These are phyloP conservation scores for Nicotiana benthamiana DNA, from an alignment of 257 asterid species.

Conservation along the genomic window DNA sequence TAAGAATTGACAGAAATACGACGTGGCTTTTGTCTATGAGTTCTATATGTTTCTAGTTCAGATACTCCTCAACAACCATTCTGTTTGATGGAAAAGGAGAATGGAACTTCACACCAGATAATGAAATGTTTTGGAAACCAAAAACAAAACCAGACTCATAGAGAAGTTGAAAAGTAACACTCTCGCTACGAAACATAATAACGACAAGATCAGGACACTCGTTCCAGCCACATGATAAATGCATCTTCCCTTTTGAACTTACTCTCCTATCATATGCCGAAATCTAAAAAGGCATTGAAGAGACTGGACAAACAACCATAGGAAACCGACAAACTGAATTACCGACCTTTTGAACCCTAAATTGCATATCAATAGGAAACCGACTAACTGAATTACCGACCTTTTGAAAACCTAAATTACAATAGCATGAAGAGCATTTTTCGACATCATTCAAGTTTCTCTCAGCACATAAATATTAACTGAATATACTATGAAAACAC, in stretches of 20 bases:
- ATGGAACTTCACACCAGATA: background rate
- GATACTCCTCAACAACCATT: background rate
- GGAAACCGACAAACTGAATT: slow-evolving; percentile 14
- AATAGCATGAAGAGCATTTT: background rate
- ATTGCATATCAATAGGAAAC: background rate
- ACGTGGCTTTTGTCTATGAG: background rate
- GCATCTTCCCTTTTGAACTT: background rate
- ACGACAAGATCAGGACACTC: background rate
- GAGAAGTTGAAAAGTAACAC: background rate
- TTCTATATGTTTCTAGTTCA: background rate
- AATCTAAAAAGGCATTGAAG: background rate
- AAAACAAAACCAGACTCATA: background rate
- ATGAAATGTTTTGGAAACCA: background rate
- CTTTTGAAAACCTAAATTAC: background rate
- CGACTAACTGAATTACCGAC: background rate
- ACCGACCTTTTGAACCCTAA: slow-evolving; percentile 4
- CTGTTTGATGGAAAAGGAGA: background rate
- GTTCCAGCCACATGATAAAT: background rate
- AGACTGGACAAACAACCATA: background rate
- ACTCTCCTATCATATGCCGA: background rate
- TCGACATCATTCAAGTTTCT: background rate
- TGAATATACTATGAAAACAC: background rate
- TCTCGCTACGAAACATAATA: background rate
- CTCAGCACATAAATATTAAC: background rate
- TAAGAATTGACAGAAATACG: background rate